These are phyloP conservation scores for Aspergillus indologenus DNA, from an alignment of 495 filamentous ascomycete genomes.

Conservation along the genomic window DNA sequence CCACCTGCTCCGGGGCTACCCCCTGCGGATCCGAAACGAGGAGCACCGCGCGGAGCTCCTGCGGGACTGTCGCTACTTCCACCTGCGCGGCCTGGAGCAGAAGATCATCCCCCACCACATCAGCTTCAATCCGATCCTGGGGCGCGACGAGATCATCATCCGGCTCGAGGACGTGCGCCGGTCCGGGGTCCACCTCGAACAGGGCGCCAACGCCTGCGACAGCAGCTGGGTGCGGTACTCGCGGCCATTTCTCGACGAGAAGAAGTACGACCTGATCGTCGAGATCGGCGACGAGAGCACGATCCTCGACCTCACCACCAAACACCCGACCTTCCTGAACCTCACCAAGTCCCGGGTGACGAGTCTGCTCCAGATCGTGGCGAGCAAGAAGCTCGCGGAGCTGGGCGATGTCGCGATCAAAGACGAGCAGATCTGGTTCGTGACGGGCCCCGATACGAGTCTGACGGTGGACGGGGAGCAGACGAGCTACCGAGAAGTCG, in stretches of 20 bases:
- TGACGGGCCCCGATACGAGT: conserved; percentile 63
- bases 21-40: conserved; percentile 70
- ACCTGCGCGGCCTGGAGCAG: conserved; percentile 89
- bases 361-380: conserved; percentile 72
- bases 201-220: conserved; percentile 35
- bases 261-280: conserved; percentile 68
- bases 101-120: conserved; percentile 76
- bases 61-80: conserved; percentile 87
- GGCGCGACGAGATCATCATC: conserved; percentile 73
- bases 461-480: conserved; percentile 65
- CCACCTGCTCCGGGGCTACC: conserved; percentile 86
- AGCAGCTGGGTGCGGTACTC: conserved; percentile 72
- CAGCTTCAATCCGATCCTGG: conserved; percentile 66
- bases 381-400: conserved; percentile 69
- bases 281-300: conserved; percentile 73
- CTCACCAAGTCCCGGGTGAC: conserved; percentile 64
- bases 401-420: not conserved
- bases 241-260: conserved; percentile 78
- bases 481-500: conserved; percentile 6
- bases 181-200: conserved; percentile 67
- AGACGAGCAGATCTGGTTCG: conserved; percentile 53
- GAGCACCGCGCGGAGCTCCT: conserved; percentile 77
- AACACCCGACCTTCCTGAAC: conserved; percentile 69
- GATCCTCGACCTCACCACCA: conserved; percentile 52
- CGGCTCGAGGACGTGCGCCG: conserved; percentile 82